These are phyloP conservation scores for Parsonsia alboflavescens DNA, from an alignment of 257 asterid species.

Conservation along the genomic window DNA sequence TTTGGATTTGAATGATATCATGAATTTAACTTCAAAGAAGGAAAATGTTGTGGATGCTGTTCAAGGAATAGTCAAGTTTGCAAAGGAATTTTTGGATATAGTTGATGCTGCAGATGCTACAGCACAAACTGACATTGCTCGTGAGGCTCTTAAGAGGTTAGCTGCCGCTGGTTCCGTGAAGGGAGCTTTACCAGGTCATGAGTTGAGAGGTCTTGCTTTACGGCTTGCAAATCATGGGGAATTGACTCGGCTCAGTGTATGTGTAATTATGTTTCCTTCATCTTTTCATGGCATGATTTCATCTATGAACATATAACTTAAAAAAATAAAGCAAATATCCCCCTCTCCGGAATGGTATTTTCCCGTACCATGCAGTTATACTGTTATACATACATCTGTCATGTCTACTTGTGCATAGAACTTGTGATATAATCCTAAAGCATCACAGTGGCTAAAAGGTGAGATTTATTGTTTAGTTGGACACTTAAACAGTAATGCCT, in stretches of 20 bases:
- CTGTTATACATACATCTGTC: background rate
- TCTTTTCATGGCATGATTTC: slow-evolving; percentile 2
- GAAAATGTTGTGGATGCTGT: slow-evolving; percentile 93
- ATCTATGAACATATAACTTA: background rate
- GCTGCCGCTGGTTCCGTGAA: slow-evolving; percentile 98
- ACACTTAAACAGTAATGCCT: background rate
- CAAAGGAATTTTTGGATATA: slow-evolving; percentile 84
- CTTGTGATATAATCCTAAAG: background rate
- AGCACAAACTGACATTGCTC: slow-evolving; percentile 93
- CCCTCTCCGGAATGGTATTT: background rate
- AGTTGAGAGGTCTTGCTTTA: slow-evolving; percentile 88
- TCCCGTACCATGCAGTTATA: background rate
- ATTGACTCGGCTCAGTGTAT: slow-evolving; percentile 86
- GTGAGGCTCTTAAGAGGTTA: slow-evolving; percentile 93
- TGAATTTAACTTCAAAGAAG: slow-evolving; percentile 79
- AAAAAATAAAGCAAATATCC: background rate
- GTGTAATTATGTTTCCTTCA: slow-evolving; percentile 24
- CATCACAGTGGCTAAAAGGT: background rate
- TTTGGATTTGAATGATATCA: slow-evolving; percentile 78
- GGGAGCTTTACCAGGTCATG: slow-evolving; percentile 91
- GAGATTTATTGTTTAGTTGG: background rate
- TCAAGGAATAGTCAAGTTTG: slow-evolving; percentile 92
- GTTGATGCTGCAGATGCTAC: slow-evolving; percentile 99
- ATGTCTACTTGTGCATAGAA: background rate
- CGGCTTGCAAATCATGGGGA: slow-evolving; percentile 98